Base-by-base conservation (phyloP, 495 filamentous ascomycete species). In the Tuber indicum region DNA sequence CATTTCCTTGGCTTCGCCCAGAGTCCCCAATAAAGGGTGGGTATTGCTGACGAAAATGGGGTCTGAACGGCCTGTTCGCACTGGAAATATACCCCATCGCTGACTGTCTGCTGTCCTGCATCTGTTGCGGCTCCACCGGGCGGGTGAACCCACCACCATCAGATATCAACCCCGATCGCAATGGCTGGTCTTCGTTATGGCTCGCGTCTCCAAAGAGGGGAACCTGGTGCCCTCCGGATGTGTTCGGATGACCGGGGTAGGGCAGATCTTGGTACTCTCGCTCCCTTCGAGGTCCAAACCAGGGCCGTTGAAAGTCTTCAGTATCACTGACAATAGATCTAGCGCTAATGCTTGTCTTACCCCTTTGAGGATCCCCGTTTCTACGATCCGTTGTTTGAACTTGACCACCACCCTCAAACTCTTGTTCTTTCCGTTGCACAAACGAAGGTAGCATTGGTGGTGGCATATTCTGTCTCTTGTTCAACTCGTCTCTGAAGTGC, bases 401-500 rank as follows among this genome's bases (percentile, higher is more conserved):
- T 32, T 32, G 58, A 16, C 58, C 58, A 32, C n/a, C 58, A 16
- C 58, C n/a, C n/a, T 32, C 58, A 62, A 32, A 62, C 46, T 79
- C 70, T 42, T 76, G 78, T 42, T 73, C 42, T 26, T 36, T 72
- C 36, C 44, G 73, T 41, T 70, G 70, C 58, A 46, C 39, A 58
- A 42, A 36, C 26, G 52, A n/a, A n/a, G n/a, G 81, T 39, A 77
- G 32, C 45, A 62, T 45, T 47, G 81, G 80, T 4, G 81, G 81
- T 1, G 81, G 80, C 80, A 82, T 82, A 47, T 73, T 71, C 39
- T 76, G 76, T 62, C 80, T 79, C n/a, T 75, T 81, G 69, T 82
- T 82, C 52, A 82, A 79, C 71, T 82, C 81, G 41, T 78, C 71
- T 70, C 81, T 72, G 47, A 82, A 82, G 36, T 79, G 74, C 47